phyloP scores from a whole-genome alignment of 208 protist species.

The Leishmania tropica region DNA sequence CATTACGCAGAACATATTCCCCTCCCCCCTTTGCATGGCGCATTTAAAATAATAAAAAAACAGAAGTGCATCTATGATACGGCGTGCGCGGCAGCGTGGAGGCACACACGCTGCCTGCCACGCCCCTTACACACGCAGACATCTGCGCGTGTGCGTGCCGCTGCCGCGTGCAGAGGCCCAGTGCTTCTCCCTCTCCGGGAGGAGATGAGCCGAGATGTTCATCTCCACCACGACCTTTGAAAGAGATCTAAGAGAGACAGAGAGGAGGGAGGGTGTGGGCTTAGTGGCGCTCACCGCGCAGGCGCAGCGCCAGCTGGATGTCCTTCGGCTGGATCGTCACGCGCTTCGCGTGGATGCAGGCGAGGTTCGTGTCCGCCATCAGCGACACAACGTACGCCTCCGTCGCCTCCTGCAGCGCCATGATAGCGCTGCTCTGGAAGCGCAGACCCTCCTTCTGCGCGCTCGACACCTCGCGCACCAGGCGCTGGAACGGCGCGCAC shows the following conservation, averaged over 20 bases:
- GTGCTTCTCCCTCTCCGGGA: no score
- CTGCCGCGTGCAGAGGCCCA: no score
- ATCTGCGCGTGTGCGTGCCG: no score
- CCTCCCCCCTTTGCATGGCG: no score
- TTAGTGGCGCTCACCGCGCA: slow-evolving; percentile 67
- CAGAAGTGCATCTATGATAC: slow-evolving; percentile 19
- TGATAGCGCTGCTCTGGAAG: slow-evolving; percentile 87
- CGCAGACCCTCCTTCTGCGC: slow-evolving; percentile 77
- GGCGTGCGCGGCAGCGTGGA: no score
- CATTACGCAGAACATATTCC: no score
- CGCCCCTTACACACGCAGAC: no score
- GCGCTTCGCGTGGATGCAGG: slow-evolving; percentile 85
- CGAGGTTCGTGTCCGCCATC: slow-evolving; percentile 93
- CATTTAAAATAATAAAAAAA: slow-evolving; percentile 3
- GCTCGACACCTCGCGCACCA: slow-evolving; percentile 63
- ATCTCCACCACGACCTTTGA: no score
- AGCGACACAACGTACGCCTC: slow-evolving; percentile 93
- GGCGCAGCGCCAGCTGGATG: slow-evolving; percentile 63
- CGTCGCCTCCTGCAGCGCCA: slow-evolving; percentile 90
- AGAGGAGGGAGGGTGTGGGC: slow-evolving; percentile 1
- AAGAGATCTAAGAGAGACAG: not conserved
- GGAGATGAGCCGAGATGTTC: no score
- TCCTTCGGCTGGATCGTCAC: slow-evolving; percentile 89
- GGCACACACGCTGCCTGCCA: not conserved
- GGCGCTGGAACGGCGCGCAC: no score